A percentile compares a stretch with the other conserved stretches of the same genome.
phyloP scores from a whole-genome alignment of 306 rosid genomes.

The Cucumis hystrix region DNA sequence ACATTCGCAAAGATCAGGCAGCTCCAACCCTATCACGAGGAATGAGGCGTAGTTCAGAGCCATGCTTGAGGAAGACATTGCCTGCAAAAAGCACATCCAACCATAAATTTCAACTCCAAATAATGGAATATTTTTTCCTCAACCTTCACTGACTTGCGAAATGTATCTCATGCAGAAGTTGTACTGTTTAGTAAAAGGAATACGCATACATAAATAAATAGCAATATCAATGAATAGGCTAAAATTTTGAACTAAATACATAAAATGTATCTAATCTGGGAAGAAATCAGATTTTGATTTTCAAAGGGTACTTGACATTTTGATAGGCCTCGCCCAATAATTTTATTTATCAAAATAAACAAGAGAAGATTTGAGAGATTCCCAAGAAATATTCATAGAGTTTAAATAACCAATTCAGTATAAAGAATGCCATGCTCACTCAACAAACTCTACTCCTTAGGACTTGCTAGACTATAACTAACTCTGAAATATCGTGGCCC shows the following conservation, averaged over 20 bases:
- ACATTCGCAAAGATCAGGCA: conserved; percentile 2
- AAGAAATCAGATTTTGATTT: neutral
- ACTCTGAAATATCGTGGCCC: too few relatives aligned
- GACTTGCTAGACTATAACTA: too few relatives aligned
- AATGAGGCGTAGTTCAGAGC: conserved; percentile 47
- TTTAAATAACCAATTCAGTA: too few relatives aligned
- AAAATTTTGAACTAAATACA: neutral
- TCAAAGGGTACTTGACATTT: neutral
- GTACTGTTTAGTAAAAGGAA: neutral
- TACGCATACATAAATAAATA: neutral
- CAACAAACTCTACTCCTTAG: too few relatives aligned
- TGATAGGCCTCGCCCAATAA: too few relatives aligned
- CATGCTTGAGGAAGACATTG: conserved; percentile 56
- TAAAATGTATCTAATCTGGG: neutral
- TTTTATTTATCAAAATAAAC: too few relatives aligned
- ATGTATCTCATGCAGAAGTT: neutral
- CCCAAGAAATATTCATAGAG: too few relatives aligned
- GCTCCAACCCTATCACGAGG: conserved; percentile 59
- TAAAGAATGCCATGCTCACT: too few relatives aligned
- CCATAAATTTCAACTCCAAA: neutral
- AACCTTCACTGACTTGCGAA: neutral
- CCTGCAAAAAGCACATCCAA: conserved; percentile 21
- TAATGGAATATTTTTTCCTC: neutral
- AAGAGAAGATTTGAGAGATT: too few relatives aligned
- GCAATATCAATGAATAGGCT: neutral